Evolutionary conservation across 2,329 filamentous ascomycete species (phyloP).

Genomic region (Tricladium varicosporioides): DNA sequence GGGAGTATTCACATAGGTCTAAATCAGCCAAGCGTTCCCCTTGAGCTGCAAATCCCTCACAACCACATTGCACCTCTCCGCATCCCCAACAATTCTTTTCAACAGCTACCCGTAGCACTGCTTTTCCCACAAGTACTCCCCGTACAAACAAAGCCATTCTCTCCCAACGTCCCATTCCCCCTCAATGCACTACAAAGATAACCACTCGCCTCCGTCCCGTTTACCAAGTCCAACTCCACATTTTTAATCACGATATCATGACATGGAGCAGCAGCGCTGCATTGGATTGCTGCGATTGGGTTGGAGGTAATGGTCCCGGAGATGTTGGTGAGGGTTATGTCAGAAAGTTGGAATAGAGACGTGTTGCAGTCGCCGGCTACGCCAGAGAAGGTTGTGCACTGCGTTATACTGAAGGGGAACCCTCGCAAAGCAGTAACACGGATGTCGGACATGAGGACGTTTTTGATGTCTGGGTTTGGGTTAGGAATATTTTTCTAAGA

Average conservation of each 20-base stretch:
- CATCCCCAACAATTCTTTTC: background rate
- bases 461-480: background rate
- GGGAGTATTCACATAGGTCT: too few relatives aligned
- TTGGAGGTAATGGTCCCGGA: constrained; percentile 18
- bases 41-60: background rate
- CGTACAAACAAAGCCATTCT: background rate
- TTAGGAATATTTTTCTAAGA: background rate
- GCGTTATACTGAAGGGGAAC: constrained; percentile 35
- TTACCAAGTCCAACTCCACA: background rate
- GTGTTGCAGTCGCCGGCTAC: constrained; percentile 38
- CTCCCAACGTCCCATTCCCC: background rate
- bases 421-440: constrained; percentile 29
- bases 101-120: background rate
- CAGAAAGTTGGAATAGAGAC: constrained; percentile 38
- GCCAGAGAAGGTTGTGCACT: constrained; percentile 39
- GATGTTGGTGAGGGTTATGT: constrained; percentile 29
- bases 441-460: constrained; percentile 37
- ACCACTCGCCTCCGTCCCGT: background rate
- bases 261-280: constrained; percentile 32
- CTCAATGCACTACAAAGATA: constrained; percentile 2
- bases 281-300: constrained; percentile 32
- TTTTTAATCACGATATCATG: background rate
- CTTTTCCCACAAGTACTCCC: background rate
- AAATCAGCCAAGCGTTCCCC: too few relatives aligned
- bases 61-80: background rate